These are phyloP conservation scores for Davidsoniella virescens DNA, from an alignment of 2,329 filamentous ascomycete genomes.

Conservation along the genomic window DNA sequence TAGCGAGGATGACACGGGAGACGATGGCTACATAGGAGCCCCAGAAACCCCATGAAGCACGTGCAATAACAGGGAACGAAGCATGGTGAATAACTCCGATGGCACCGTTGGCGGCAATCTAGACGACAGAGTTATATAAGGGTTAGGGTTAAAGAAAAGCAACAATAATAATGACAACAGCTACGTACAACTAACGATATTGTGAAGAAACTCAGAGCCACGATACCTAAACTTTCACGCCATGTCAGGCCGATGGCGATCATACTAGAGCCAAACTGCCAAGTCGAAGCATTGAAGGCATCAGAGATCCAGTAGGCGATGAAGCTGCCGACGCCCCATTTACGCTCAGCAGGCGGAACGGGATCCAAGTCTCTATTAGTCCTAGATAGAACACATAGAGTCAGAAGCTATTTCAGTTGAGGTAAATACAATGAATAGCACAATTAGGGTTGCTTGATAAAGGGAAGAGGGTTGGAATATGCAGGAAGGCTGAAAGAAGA, in stretches of 20 bases:
- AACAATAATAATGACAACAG: neutral
- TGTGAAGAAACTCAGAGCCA: conserved; percentile 29
- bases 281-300: conserved; percentile 22
- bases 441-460: neutral
- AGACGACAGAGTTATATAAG: too few relatives aligned
- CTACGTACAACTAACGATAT: conserved; percentile 29
- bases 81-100: conserved; percentile 21
- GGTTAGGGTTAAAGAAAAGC: too few relatives aligned
- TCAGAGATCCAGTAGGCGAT: conserved; percentile 33
- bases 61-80: conserved; percentile 24
- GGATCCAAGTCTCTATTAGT: conserved; percentile 24
- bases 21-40: conserved; percentile 26
- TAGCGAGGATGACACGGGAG: conserved; percentile 20
- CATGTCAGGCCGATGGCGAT: conserved; percentile 21
- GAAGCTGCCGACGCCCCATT: conserved; percentile 28
- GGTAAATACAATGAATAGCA: neutral
- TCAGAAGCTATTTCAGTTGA: neutral
- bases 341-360: conserved; percentile 23
- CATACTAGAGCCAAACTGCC: conserved; percentile 19
- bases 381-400: conserved; percentile 14
- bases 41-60: conserved; percentile 26
- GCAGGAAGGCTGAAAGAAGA: neutral
- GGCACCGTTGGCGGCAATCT: conserved; percentile 27
- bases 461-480: neutral
- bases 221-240: conserved; percentile 8